Evolutionary conservation across 768 basidiomycete genomes (phyloP).

Genomic region (Chalciporus sphaerocephalus): DNA sequence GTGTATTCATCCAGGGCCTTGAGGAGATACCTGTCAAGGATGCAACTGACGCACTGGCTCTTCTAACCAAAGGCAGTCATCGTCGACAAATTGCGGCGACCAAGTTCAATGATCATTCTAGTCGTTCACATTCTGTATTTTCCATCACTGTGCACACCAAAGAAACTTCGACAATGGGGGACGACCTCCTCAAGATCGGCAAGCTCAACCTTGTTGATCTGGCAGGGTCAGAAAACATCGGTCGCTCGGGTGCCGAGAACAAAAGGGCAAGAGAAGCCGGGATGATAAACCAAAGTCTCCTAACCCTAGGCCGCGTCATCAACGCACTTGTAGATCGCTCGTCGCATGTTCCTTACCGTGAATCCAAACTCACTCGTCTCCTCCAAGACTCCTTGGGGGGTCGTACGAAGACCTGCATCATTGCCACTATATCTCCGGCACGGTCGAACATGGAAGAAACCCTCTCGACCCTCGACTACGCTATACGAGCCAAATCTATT

Average conservation of each 20-base stretch:
- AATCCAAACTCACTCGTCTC: constrained; percentile 95
- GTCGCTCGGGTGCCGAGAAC: constrained; percentile 91
- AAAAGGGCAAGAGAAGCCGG: constrained; percentile 94
- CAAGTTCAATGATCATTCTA: constrained; percentile 96
- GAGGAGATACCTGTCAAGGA: constrained; percentile 86
- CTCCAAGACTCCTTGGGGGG: constrained; percentile 99
- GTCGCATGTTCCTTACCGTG: constrained; percentile 91
- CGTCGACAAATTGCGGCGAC: constrained; percentile 92
- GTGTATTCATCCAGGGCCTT: constrained; percentile 90
- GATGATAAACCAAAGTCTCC: constrained; percentile 95
- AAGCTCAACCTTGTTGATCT: constrained; percentile 97
- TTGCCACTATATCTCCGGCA: constrained; percentile 93
- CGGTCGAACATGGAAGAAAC: constrained; percentile 96
- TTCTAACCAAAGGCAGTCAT: constrained; percentile 86
- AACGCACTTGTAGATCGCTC: constrained; percentile 92
- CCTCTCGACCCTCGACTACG: constrained; percentile 94
- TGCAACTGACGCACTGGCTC: constrained; percentile 73
- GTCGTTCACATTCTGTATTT: constrained; percentile 97
- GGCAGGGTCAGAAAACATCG: constrained; percentile 97
- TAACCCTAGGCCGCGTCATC: constrained; percentile 96
- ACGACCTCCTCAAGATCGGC: constrained; percentile 88
- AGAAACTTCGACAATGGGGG: constrained; percentile 69
- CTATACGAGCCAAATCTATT: constrained; percentile 91
- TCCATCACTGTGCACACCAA: constrained; percentile 94
- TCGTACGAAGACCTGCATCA: constrained; percentile 94